A percentile compares a stretch with the other conserved stretches of the same genome.
phyloP scores from a whole-genome alignment of 1,284 basidiomycete species.

The Rhodotorula sp. region DNA sequence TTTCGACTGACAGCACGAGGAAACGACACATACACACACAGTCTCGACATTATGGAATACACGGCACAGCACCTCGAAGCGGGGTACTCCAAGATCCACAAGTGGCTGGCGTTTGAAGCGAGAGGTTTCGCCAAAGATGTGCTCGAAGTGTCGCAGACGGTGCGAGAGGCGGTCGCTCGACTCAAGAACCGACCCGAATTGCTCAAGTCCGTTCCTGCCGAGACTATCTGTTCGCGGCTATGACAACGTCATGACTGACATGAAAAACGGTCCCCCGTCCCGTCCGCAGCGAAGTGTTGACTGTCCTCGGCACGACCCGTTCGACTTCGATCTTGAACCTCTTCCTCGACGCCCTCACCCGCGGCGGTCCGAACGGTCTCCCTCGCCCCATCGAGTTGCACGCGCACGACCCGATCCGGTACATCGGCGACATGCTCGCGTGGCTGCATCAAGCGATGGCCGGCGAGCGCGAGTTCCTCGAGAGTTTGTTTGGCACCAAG shows the following conservation, averaged over 20 bases:
- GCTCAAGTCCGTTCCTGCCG: conserved; percentile 58
- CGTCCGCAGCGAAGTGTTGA: conserved; percentile 66
- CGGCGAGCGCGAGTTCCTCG: conserved; percentile 87
- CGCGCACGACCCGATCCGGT: conserved; percentile 92
- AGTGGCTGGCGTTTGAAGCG: conserved; percentile 84
- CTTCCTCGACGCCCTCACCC: conserved; percentile 75
- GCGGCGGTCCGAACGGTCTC: conserved; percentile 80
- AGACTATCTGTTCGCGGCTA: too few relatives aligned
- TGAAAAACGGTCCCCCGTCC: neutral
- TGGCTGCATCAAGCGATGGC: conserved; percentile 98
- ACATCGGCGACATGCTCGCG: conserved; percentile 96
- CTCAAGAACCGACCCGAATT: conserved; percentile 72
- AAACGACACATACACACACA: conserved; percentile 45
- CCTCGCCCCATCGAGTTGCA: conserved; percentile 94
- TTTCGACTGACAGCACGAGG: too few relatives aligned
- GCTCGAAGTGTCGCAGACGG: conserved; percentile 68
- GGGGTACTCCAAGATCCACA: conserved; percentile 82
- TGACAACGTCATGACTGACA: neutral
- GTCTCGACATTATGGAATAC: conserved; percentile 80
- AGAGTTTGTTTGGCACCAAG: conserved; percentile 71
- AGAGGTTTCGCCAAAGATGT: conserved; percentile 70
- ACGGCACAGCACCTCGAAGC: conserved; percentile 80
- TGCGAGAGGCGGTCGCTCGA: conserved; percentile 72
- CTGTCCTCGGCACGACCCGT: conserved; percentile 73
- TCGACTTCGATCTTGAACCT: conserved; percentile 72